These are phyloP conservation scores for Aurifilum marmelostoma DNA, from an alignment of 2,329 filamentous ascomycete genomes.

Conservation along the genomic window DNA sequence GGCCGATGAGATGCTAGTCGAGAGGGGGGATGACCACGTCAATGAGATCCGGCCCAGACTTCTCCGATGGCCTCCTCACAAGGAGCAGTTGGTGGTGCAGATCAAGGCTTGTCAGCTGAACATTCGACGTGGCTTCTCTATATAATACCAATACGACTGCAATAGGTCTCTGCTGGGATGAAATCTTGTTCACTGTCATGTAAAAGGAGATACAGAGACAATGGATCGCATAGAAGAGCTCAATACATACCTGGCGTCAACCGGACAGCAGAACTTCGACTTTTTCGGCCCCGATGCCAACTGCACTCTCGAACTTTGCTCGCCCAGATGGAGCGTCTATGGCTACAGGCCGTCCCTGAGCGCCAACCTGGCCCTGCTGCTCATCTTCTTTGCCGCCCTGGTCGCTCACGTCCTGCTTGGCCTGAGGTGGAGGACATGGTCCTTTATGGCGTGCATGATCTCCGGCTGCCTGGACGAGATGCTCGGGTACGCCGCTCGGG, in stretches of 20 bases:
- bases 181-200: not conserved
- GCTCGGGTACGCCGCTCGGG: conserved; percentile 64
- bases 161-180: not conserved
- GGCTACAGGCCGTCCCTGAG: conserved; percentile 50
- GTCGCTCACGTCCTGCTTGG: conserved; percentile 51
- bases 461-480: conserved; percentile 61
- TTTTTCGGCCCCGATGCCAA: conserved; percentile 51
- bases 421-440: conserved; percentile 50
- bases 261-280: not conserved
- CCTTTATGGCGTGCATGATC: conserved; percentile 56
- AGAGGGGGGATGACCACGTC: not conserved
- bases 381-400: conserved; percentile 51
- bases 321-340: conserved; percentile 49
- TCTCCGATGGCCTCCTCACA: not conserved
- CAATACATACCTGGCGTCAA: not conserved
- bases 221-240: conserved; percentile 10
- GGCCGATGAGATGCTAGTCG: conserved; percentile 7
- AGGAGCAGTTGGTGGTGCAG: not conserved
- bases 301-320: conserved; percentile 54
- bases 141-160: not conserved
- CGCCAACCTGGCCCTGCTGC: conserved; percentile 48
- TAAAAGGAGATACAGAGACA: not conserved
- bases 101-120: not conserved
- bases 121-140: not conserved
- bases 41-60: not conserved